Conservation (phyloP, 140 eudicot genomes). For the Flaveria floridana region DNA sequence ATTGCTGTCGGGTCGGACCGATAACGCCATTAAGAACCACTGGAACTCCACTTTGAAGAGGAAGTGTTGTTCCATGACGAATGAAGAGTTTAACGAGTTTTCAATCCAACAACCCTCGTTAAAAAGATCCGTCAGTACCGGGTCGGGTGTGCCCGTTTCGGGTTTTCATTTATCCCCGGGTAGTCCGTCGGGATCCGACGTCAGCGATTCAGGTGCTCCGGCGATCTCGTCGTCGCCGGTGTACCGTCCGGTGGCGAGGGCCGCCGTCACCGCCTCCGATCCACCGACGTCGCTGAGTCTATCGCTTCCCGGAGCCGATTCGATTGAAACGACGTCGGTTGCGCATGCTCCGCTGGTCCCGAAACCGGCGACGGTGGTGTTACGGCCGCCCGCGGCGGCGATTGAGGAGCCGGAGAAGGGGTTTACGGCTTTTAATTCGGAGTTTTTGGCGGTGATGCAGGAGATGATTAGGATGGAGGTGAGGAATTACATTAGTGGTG, state of each 20-base stretch:
- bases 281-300: conserved; percentile 60
- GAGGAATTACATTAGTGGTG: conserved; percentile 59
- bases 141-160: conserved; percentile 66
- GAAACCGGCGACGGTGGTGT: conserved; percentile 33
- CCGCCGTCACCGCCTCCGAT: conserved; percentile 40
- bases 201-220: conserved; percentile 50
- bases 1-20: conserved; percentile 75
- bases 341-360: conserved; percentile 33
- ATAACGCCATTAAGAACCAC: conserved; percentile 85
- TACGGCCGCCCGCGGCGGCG: not conserved
- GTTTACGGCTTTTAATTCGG: conserved; percentile 47
- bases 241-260: conserved; percentile 50
- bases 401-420: conserved; percentile 26
- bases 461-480: conserved; percentile 87
- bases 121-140: conserved; percentile 76
- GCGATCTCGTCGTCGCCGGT: conserved; percentile 37
- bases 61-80: conserved; percentile 55
- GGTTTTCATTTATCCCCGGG: conserved; percentile 51
- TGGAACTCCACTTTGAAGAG: conserved; percentile 84
- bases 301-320: conserved; percentile 66
- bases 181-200: conserved; percentile 84
- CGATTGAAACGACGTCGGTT: conserved; percentile 26
- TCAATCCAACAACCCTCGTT: conserved; percentile 48
- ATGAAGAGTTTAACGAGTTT: conserved; percentile 53
- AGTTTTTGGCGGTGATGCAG: conserved; percentile 78